These are phyloP conservation scores for Arthroderma uncinatum DNA, from an alignment of 2,329 filamentous ascomycete genomes.

Conservation along the genomic window DNA sequence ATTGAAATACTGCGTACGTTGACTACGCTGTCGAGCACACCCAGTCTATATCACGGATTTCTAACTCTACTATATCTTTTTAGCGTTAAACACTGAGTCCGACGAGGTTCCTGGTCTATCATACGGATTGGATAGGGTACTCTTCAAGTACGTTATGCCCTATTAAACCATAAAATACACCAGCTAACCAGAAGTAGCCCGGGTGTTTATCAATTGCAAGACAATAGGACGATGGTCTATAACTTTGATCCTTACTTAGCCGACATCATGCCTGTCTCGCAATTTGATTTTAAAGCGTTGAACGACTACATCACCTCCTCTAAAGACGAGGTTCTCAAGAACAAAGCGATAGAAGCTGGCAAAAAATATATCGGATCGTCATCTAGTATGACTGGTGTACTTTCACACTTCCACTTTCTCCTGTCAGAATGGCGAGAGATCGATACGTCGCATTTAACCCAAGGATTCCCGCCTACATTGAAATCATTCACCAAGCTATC, in stretches of 20 bases:
- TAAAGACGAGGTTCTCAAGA: slow-evolving; percentile 60
- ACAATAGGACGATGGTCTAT: slow-evolving; percentile 74
- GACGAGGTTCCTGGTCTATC: slow-evolving; percentile 51
- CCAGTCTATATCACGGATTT: background rate
- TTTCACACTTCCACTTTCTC: slow-evolving; percentile 87
- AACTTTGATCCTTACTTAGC: slow-evolving; percentile 96
- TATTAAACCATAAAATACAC: background rate
- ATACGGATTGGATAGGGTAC: slow-evolving; percentile 72
- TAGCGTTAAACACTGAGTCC: slow-evolving; percentile 35
- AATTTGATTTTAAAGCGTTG: slow-evolving; percentile 84
- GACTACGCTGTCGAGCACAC: background rate
- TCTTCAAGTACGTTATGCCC: slow-evolving; percentile 61
- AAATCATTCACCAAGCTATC: slow-evolving; percentile 60
- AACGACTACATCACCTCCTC: slow-evolving; percentile 87
- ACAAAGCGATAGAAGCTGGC: slow-evolving; percentile 52
- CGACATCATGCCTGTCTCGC: slow-evolving; percentile 79
- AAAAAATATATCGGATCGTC: slow-evolving; percentile 90
- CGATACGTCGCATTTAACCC: slow-evolving; percentile 56
- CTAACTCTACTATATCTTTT: background rate
- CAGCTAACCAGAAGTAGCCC: slow-evolving; percentile 34
- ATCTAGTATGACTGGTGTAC: slow-evolving; percentile 82
- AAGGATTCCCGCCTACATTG: slow-evolving; percentile 51
- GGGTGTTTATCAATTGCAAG: slow-evolving; percentile 83
- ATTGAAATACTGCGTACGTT: slow-evolving; percentile 1
- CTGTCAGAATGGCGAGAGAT: slow-evolving; percentile 72